These are phyloP conservation scores for Fonsecaea multimorphosa DNA, from an alignment of 2,329 filamentous ascomycete genomes.

Conservation along the genomic window DNA sequence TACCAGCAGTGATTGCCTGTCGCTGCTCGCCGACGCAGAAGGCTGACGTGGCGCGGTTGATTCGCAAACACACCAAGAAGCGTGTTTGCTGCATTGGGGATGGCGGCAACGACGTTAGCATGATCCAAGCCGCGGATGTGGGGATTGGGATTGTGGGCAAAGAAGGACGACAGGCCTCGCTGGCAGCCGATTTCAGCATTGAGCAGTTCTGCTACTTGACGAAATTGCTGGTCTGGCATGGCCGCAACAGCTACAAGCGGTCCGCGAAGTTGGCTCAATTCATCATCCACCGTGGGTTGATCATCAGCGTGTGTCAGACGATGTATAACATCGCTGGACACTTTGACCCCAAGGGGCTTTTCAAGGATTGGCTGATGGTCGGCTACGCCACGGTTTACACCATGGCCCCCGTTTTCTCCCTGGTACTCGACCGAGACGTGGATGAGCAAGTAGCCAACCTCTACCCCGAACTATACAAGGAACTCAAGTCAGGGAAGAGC, in stretches of 20 bases:
- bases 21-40: slow-evolving; percentile 97
- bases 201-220: slow-evolving; percentile 94
- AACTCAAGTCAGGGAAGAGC: slow-evolving; percentile 85
- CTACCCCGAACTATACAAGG: slow-evolving; percentile 97
- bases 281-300: slow-evolving; percentile 94
- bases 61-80: slow-evolving; percentile 90
- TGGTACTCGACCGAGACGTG: slow-evolving; percentile 93
- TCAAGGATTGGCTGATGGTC: slow-evolving; percentile 95
- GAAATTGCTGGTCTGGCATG: slow-evolving; percentile 98
- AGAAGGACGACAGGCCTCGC: slow-evolving; percentile 90
- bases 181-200: slow-evolving; percentile 96
- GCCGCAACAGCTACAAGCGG: slow-evolving; percentile 94
- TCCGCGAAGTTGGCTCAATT: slow-evolving; percentile 96
- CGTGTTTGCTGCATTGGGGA: slow-evolving; percentile 97
- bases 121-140: slow-evolving; percentile 98
- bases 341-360: slow-evolving; percentile 92
- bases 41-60: slow-evolving; percentile 88
- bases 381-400: slow-evolving; percentile 97
- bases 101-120: slow-evolving; percentile 96
- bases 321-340: slow-evolving; percentile 93
- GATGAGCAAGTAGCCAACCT: slow-evolving; percentile 92
- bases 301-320: slow-evolving; percentile 94
- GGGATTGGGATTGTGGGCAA: slow-evolving; percentile 98
- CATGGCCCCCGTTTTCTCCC: slow-evolving; percentile 86
- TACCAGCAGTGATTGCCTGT: slow-evolving; percentile 93